Evolutionary conservation across 2,329 filamentous ascomycete genomes (phyloP).

Genomic region (Colletotrichum limetticola): DNA sequence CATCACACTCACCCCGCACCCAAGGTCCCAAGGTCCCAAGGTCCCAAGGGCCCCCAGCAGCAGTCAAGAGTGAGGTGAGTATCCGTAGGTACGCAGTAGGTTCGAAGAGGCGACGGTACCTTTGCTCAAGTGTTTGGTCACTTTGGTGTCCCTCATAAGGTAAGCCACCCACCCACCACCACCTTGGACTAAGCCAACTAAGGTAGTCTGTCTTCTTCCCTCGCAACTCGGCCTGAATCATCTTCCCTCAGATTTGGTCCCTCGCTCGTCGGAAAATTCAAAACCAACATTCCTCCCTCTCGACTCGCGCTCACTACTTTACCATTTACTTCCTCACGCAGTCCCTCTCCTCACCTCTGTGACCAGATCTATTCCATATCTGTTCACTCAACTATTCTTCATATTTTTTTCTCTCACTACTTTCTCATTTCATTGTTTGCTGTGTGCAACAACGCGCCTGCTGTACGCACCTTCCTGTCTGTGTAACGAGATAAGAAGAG

Average conservation of each 20-base stretch:
- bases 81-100: background rate
- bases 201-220: background rate
- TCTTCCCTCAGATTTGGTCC: background rate
- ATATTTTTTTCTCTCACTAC: too few species aligned
- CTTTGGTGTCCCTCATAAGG: background rate
- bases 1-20: background rate
- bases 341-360: background rate
- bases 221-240: background rate
- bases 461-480: background rate
- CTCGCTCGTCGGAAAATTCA: background rate
- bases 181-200: too few species aligned
- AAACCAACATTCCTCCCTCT: background rate
- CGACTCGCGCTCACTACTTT: background rate
- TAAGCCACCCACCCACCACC: background rate
- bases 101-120: too few species aligned
- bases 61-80: background rate
- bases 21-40: background rate
- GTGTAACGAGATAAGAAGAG: conserved; percentile 35
- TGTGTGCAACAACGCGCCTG: background rate
- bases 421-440: too few species aligned
- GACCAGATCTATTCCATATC: background rate
- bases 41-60: background rate
- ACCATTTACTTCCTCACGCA: background rate
- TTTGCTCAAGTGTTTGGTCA: too few species aligned
- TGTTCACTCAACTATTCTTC: background rate